phyloP scores from a whole-genome alignment of 1,139 yeast species.

The Hyphopichia fennica region DNA sequence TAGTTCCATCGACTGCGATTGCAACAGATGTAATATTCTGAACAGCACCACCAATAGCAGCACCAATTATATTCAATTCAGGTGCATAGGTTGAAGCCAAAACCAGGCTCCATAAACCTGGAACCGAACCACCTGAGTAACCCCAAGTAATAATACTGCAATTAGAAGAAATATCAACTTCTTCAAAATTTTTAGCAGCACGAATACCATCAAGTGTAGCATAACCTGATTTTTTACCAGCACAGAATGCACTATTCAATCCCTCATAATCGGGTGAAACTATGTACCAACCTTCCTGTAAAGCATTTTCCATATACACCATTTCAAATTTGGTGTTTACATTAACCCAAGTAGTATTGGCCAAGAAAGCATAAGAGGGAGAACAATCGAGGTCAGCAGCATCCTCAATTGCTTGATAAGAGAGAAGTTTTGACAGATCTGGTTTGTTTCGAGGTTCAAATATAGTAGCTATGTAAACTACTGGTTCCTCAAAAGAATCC shows the following conservation, averaged over 20 bases:
- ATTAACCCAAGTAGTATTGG: slow-evolving; percentile 1
- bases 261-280: slow-evolving; percentile 22
- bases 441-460: slow-evolving; percentile 9
- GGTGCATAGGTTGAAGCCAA: slow-evolving; percentile 23
- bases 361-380: slow-evolving; percentile 10
- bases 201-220: slow-evolving; percentile 17
- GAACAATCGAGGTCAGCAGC: slow-evolving; percentile 12
- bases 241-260: slow-evolving; percentile 15
- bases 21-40: slow-evolving; percentile 14
- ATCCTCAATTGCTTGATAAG: slow-evolving; percentile 12
- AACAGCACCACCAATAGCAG: slow-evolving; percentile 14
- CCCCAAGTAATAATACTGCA: slow-evolving; percentile 21
- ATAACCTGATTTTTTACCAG: slow-evolving; percentile 18
- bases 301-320: slow-evolving; percentile 8
- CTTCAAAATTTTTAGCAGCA: slow-evolving; percentile 13
- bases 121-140: slow-evolving; percentile 23
- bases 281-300: slow-evolving; percentile 15
- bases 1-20: slow-evolving; percentile 14
- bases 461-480: slow-evolving; percentile 11
- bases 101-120: slow-evolving; percentile 21
- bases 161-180: slow-evolving; percentile 13
- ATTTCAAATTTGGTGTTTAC: slow-evolving; percentile 6
- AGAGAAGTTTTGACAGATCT: slow-evolving; percentile 7
- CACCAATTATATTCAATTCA: slow-evolving; percentile 15
- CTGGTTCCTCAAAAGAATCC: slow-evolving; percentile 9